A percentile compares a stretch with the other conserved stretches of the same genome.
Conservation (phyloP, 768 basidiomycete species). For the Phaeolepiota aurea region DNA sequence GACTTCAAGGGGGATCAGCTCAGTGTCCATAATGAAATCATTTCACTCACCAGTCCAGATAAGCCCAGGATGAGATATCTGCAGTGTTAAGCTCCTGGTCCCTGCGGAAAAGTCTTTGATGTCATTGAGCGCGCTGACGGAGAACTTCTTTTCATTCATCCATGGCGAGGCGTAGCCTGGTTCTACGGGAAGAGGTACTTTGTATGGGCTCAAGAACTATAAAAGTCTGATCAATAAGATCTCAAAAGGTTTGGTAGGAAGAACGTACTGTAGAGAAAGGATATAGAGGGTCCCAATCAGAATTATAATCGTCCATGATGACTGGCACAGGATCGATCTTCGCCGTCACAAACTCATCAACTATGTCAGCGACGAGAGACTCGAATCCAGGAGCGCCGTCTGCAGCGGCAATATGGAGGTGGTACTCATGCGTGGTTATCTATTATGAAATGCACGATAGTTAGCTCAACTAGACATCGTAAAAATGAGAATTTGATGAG, state of each 20-base stretch:
- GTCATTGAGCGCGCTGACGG: constrained; percentile 51
- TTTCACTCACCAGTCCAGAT: constrained; percentile 70
- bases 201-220: constrained; percentile 81
- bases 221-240: constrained; percentile 3
- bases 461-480: neutral
- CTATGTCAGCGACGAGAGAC: constrained; percentile 52
- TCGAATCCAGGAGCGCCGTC: constrained; percentile 78
- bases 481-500: constrained; percentile 3
- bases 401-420: constrained; percentile 74
- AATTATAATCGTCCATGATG: constrained; percentile 66
- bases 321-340: constrained; percentile 33
- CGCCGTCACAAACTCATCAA: constrained; percentile 45
- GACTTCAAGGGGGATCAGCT: constrained; percentile 35
- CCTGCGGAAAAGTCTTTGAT: constrained; percentile 44
- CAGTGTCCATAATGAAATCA: neutral
- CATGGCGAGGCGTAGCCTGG: constrained; percentile 44
- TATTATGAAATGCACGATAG: constrained; percentile 17
- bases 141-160: constrained; percentile 31
- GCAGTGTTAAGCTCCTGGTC: constrained; percentile 62
- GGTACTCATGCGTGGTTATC: constrained; percentile 65
- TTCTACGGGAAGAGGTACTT: constrained; percentile 54
- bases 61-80: constrained; percentile 67
- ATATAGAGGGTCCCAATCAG: constrained; percentile 84
- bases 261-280: constrained; percentile 65
- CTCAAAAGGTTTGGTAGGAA: neutral